phyloP scores from a whole-genome alignment of 305 asterid genomes.

The Lippia alba region DNA sequence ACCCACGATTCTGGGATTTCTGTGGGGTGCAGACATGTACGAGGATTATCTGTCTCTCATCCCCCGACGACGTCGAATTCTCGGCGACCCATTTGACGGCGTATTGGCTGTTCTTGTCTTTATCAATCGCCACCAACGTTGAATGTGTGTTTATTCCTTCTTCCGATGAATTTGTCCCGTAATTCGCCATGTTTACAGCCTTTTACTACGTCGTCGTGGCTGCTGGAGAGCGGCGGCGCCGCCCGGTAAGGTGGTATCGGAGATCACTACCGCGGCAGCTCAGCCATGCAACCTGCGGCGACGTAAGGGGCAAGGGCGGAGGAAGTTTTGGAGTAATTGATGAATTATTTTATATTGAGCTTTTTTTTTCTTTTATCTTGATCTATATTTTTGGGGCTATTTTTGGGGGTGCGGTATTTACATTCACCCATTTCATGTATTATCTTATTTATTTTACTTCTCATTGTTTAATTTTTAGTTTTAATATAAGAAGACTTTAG shows the following conservation, averaged over 20 bases:
- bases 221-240: constrained; percentile 30
- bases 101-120: constrained; percentile 71
- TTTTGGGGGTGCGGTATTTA: background rate
- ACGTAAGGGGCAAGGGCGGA: background rate
- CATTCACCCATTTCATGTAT: background rate
- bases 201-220: background rate
- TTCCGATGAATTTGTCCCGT: constrained; percentile 12
- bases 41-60: constrained; percentile 51
- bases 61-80: constrained; percentile 42
- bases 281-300: constrained; percentile 33
- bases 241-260: constrained; percentile 37
- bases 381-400: constrained; percentile 10
- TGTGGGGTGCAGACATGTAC: constrained; percentile 60
- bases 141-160: constrained; percentile 17
- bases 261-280: constrained; percentile 38
- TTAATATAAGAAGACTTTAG: background rate
- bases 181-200: constrained; percentile 25
- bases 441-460: background rate
- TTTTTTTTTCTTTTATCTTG: background rate
- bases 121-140: constrained; percentile 69
- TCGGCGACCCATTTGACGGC: constrained; percentile 79
- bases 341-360: constrained; percentile 3
- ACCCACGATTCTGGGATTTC: constrained; percentile 51
- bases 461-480: background rate
- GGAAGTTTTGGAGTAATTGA: background rate